Percentiles rank a stretch among this genome's conserved stretches.
Evolutionary conservation across 345 rosid species (phyloP).

Genomic region (Aethionema arabicum): DNA sequence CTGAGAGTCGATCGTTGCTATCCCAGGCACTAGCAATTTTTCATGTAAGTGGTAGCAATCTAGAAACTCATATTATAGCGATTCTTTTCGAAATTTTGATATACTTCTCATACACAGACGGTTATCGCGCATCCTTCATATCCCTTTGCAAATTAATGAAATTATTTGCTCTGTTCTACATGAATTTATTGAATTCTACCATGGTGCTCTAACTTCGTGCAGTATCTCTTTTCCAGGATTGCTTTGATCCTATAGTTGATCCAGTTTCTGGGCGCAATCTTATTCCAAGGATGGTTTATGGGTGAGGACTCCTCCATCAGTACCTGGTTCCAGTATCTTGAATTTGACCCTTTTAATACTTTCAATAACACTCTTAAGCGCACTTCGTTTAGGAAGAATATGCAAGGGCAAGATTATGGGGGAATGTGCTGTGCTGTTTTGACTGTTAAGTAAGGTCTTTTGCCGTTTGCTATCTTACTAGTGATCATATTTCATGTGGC

Average conservation of each 20-base stretch:
- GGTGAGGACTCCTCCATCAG: conserved; percentile 52
- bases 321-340: conserved; percentile 14
- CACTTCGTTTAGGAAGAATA: conserved; percentile 48
- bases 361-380: conserved; percentile 3
- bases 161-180: conserved; percentile 2
- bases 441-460: conserved; percentile 70
- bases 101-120: conserved; percentile 2
- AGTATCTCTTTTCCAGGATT: conserved; percentile 52
- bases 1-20: conserved; percentile 60
- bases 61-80: background rate
- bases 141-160: conserved; percentile 17
- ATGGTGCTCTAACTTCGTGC: conserved; percentile 12
- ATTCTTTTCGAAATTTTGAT: background rate
- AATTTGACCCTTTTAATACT: conserved; percentile 4
- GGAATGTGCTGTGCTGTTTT: conserved; percentile 91
- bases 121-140: conserved; percentile 9
- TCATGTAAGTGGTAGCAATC: conserved; percentile 89
- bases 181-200: conserved; percentile 5
- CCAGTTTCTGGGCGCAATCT: conserved; percentile 70
- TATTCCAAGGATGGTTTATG: conserved; percentile 88
- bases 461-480: background rate
- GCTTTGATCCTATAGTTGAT: conserved; percentile 89
- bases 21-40: conserved; percentile 92
- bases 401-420: conserved; percentile 79
- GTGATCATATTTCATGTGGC: background rate